Base-by-base conservation (phyloP, 441 rosid species). In the Adansonia rubrostipa region DNA sequence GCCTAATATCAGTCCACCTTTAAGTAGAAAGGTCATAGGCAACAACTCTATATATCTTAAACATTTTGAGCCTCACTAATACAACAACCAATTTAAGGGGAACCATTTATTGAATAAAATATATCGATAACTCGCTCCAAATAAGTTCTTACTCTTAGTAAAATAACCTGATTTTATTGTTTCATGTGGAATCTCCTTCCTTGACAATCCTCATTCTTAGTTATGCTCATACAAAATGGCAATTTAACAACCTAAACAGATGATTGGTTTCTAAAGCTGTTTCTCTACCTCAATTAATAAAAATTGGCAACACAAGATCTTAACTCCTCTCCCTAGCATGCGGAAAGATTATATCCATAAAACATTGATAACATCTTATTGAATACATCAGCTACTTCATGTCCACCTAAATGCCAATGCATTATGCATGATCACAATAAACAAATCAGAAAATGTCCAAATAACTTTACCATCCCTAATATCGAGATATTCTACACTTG, bases 61-160 rank as follows among this genome's bases (percentile, higher is more conserved):
- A 72, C 64, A 33, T 40, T 72, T 36, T 36, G 50, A 54, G n/a
- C 63, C 28, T 53, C 40, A 9, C 44, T 33, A 71, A 53, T 33
- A 33, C 28, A 33, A 15, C 63, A 57, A 28, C 3, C 45, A 44
- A 15, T n/a, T 71, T 62, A 71, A 71, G 45, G 60, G 74, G 47
- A 71, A 71, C 11, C 74, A 47, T 71, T 71, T 71, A 28, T 54
- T 54, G 28, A 28, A 33, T n/a, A 72, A 50, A 53, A n/a, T 72
- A n/a, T n/a, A 36, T 5, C n/a, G 6, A 54, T 11, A 58, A 36
- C 61, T n/a, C 24, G 0, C 63, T 33, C 64, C 75, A 72, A 61
- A 33, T 62, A 72, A 72, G 50, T 36, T 72, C n/a, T 60, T 62
- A 61, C 70, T 22, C 48, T 28, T 28, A 36, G 69, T 45, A 51